Base-by-base conservation (phyloP, 2,329 filamentous ascomycete species). In the Colletotrichum tamarilloi region DNA sequence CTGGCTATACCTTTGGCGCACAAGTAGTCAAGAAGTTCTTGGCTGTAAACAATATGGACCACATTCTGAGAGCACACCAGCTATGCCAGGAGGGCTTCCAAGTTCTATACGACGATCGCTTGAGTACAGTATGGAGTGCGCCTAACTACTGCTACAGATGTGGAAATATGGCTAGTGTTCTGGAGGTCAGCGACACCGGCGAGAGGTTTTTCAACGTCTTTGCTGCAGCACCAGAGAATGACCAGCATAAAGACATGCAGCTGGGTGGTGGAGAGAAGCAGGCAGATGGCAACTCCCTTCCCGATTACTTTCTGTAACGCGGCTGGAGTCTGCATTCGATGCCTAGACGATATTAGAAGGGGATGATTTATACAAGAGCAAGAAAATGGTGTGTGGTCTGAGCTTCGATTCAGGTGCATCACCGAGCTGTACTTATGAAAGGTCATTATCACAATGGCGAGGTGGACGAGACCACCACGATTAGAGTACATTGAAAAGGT, bases 21-120 rank as follows among this genome's bases (percentile, higher is more conserved):
- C 97, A 98, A 82, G 97, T 99, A 19, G 97, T 99, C 64, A 97
- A 96, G 84, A 99, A 99, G 84, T 99, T 99, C 83, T 87, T 99
- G 38, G 94, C 97, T 77, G 95, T 99, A 78, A 99, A 99, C 84
- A 93, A 91, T 82, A 98, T 99, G 95, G 96, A 93, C 38, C 97
- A 99, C 83, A 99, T 99, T 76, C 87, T 99, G 69, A 94, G 97
- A 28, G 97, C 97, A n/a, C 97, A 99, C 83, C 97, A 99, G 85
- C 90, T 99, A 5, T 99, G 97, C 82, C 97, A 99, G 83, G 97
- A 99, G 85, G 97, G 97, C 0, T 99, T 96, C 82, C 97, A 98
- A 84, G 94, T 98, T 59, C 90, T 99, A 19, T 99, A 98, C 82
- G 96, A 98, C 79, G 96, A 98, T 83, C 91, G 93, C 19, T 85